Percentiles rank a stretch among this genome's conserved stretches.
Evolutionary conservation across 805 yeast genomes (phyloP).

Genomic region (Saturnispora dispora): DNA sequence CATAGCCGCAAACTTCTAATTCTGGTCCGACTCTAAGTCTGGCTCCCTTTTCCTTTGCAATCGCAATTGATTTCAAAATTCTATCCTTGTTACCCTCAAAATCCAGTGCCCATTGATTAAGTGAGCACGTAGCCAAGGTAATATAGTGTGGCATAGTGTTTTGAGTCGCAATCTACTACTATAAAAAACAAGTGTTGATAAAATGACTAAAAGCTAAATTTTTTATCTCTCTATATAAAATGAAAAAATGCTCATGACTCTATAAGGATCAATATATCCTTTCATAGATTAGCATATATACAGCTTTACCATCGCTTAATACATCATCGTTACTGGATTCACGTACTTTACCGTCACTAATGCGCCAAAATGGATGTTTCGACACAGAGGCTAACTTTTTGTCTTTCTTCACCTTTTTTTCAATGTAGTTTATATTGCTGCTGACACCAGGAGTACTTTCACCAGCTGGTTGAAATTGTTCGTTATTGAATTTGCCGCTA

Average conservation of each 20-base stretch:
- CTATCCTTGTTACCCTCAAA: conserved; percentile 95
- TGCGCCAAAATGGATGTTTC: conserved; percentile 70
- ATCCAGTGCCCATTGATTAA: conserved; percentile 98
- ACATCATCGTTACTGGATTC: conserved; percentile 55
- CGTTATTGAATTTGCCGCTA: not conserved
- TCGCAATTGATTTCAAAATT: conserved; percentile 66
- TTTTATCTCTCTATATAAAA: not conserved
- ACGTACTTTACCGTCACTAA: conserved; percentile 64
- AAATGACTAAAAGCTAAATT: not conserved
- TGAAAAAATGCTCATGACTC: not conserved
- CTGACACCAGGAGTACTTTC: not conserved
- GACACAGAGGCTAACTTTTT: conserved; percentile 47
- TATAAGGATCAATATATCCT: not conserved
- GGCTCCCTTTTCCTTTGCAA: conserved; percentile 73
- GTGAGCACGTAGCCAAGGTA: conserved; percentile 86
- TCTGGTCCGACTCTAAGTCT: conserved; percentile 93
- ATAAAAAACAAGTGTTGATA: not conserved
- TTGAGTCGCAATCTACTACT: not conserved
- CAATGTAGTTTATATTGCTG: not conserved
- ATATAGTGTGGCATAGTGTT: conserved; percentile 69
- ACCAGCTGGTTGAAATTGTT: not conserved
- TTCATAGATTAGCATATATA: conserved; percentile 79
- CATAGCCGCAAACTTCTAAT: conserved; percentile 88
- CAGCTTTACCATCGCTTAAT: conserved; percentile 62
- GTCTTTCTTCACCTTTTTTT: conserved; percentile 10